Conservation (phyloP, 164 flowering plant species). For the Dillenia turbinata region DNA sequence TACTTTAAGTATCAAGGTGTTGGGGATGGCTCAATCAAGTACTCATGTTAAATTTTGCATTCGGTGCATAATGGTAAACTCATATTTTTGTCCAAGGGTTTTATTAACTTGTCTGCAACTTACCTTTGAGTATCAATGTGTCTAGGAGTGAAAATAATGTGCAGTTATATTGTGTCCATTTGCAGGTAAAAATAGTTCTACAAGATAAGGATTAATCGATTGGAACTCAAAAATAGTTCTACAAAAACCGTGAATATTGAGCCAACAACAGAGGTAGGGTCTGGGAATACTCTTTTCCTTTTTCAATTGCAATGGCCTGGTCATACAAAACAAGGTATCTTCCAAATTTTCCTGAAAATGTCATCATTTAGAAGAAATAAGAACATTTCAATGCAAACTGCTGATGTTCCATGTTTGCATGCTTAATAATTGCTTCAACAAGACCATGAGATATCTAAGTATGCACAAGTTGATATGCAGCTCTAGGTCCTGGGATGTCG, state of each 20-base stretch:
- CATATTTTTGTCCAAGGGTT: too few species aligned
- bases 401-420: conserved; percentile 95
- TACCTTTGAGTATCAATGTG: too few species aligned
- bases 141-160: too few species aligned
- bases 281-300: conserved; percentile 90
- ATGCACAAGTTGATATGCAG: conserved; percentile 84
- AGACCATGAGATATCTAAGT: conserved; percentile 89
- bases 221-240: too few species aligned
- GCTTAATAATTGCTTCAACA: conserved; percentile 86
- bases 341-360: conserved; percentile 70
- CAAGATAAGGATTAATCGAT: too few species aligned
- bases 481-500: conserved; percentile 80
- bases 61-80: too few species aligned
- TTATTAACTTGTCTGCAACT: too few species aligned
- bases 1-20: too few species aligned
- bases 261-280: conserved; percentile 73
- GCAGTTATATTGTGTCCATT: too few species aligned
- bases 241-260: conserved; percentile 80
- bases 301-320: conserved; percentile 90
- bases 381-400: not conserved
- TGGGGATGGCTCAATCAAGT: too few species aligned
- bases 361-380: not conserved
- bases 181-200: too few species aligned
- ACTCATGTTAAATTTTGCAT: too few species aligned
- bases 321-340: conserved; percentile 77